Evolutionary conservation across 2,329 filamentous ascomycete genomes (phyloP).

Genomic region (Sporothrix pseudoabietina): DNA sequence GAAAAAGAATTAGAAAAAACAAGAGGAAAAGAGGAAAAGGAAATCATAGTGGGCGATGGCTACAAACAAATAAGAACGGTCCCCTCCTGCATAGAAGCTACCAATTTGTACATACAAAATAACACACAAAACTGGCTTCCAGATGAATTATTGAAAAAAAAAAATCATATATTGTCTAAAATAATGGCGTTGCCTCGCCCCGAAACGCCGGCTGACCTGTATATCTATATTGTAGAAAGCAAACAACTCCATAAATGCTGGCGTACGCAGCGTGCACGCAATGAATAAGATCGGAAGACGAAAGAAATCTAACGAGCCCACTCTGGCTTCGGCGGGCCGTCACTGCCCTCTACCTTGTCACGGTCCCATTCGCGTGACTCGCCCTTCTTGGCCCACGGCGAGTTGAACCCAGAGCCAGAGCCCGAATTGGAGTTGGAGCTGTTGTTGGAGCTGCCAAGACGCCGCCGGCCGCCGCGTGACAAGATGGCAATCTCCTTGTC

Average conservation of each 20-base stretch:
- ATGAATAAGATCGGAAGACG: not conserved
- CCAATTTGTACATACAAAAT: conserved; percentile 13
- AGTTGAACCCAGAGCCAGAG: conserved; percentile 45
- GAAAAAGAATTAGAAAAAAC: not conserved
- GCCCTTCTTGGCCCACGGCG: conserved; percentile 71
- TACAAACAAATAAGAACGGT: conserved; percentile 1
- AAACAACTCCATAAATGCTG: conserved; percentile 9
- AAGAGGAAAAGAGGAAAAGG: not conserved
- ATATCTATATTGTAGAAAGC: not conserved
- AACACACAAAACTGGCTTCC: not conserved
- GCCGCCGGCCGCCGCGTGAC: conserved; percentile 63
- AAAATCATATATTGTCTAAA: not conserved
- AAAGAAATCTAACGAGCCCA: conserved; percentile 31
- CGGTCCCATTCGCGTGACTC: conserved; percentile 65
- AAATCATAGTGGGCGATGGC: too few relatives aligned
- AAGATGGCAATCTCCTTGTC: conserved; percentile 72
- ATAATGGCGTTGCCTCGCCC: not conserved
- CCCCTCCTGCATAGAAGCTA: conserved; percentile 3
- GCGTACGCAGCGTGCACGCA: not conserved
- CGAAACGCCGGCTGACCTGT: not conserved
- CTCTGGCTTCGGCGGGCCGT: conserved; percentile 32
- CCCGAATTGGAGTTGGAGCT: too few relatives aligned
- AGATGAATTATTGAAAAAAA: not conserved
- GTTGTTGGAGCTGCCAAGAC: conserved; percentile 48
- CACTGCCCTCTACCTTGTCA: conserved; percentile 47